Conservation (phyloP, 805 yeast genomes). For the Cyberlindnera euphorbiae region DNA sequence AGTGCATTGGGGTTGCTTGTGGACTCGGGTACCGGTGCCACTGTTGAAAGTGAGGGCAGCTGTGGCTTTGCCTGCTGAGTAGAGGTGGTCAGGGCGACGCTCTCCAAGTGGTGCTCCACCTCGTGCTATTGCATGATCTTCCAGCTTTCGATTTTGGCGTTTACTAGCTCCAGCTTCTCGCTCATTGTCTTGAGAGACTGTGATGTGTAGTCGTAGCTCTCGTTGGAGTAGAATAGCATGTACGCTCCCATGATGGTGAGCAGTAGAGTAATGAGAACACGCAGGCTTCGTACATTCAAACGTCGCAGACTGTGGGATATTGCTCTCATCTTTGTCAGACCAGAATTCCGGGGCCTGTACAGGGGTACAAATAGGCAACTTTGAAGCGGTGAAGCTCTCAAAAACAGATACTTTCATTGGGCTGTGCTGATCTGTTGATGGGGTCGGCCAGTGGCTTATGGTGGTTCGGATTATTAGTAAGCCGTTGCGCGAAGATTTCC, state of each 20-base stretch:
- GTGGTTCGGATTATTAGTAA: too few relatives aligned
- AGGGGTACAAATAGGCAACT: too few relatives aligned
- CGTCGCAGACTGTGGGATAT: too few relatives aligned
- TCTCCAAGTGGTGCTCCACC: conserved; percentile 4
- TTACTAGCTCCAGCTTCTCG: conserved; percentile 11
- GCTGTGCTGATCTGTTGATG: too few relatives aligned
- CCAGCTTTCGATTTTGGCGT: conserved; percentile 15
- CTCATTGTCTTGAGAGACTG: conserved; percentile 10
- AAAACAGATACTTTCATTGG: too few relatives aligned
- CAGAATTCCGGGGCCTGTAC: too few relatives aligned
- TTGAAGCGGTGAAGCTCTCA: too few relatives aligned
- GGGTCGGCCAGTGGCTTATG: too few relatives aligned
- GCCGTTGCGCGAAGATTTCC: too few relatives aligned
- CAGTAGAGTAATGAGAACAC: background rate
- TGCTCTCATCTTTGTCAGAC: too few relatives aligned
- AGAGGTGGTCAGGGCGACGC: conserved; percentile 1
- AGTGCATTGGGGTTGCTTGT: background rate
- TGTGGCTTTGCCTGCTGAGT: background rate
- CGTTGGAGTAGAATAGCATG: conserved; percentile 5
- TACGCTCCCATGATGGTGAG: background rate
- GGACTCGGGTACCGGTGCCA: too few relatives aligned
- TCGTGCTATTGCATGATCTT: conserved; percentile 3
- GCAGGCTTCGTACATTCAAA: too few relatives aligned
- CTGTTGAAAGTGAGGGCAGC: background rate
- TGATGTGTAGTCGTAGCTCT: conserved; percentile 10